Evolutionary conservation across 73 alveolate species (phyloP).

Genomic region (Paraurostyla sp.): DNA sequence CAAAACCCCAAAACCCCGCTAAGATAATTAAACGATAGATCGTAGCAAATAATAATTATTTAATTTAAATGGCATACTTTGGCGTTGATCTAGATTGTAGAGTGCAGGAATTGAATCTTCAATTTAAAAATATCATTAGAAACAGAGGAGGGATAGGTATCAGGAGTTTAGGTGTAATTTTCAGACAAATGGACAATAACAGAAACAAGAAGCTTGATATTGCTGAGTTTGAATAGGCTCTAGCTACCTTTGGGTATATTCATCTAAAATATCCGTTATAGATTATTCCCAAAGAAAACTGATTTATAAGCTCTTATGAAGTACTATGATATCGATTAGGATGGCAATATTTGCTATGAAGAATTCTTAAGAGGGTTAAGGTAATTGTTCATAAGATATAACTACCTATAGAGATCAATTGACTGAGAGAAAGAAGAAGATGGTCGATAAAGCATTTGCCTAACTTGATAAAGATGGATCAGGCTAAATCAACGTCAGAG

Average conservation of each 20-base stretch:
- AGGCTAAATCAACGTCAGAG: conserved; percentile 63
- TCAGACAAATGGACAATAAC: conserved; percentile 74
- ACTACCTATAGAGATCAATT: conserved; percentile 59
- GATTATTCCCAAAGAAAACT: conserved; percentile 73
- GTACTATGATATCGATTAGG: conserved; percentile 76
- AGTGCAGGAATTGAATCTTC: conserved; percentile 72
- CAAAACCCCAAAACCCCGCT: too few relatives aligned
- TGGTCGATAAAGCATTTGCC: conserved; percentile 70
- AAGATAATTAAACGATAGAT: too few relatives aligned
- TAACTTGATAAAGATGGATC: conserved; percentile 76
- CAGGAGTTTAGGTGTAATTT: conserved; percentile 56
- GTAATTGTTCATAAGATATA: neutral
- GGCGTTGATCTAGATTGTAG: conserved; percentile 65
- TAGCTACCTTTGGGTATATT: conserved; percentile 72
- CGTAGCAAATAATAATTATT: neutral
- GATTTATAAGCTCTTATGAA: conserved; percentile 74
- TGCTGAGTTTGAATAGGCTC: conserved; percentile 76
- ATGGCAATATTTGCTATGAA: conserved; percentile 68
- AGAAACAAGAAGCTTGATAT: conserved; percentile 73
- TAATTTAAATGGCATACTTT: conserved; percentile 57
- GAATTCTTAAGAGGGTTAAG: conserved; percentile 76
- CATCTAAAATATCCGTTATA: neutral
- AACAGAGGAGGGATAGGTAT: conserved; percentile 68
- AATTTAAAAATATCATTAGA: conserved; percentile 64
- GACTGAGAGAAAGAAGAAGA: conserved; percentile 66